These are phyloP conservation scores for Sphaerostilbella broomeana DNA, from an alignment of 2,329 filamentous ascomycete genomes.

Conservation along the genomic window DNA sequence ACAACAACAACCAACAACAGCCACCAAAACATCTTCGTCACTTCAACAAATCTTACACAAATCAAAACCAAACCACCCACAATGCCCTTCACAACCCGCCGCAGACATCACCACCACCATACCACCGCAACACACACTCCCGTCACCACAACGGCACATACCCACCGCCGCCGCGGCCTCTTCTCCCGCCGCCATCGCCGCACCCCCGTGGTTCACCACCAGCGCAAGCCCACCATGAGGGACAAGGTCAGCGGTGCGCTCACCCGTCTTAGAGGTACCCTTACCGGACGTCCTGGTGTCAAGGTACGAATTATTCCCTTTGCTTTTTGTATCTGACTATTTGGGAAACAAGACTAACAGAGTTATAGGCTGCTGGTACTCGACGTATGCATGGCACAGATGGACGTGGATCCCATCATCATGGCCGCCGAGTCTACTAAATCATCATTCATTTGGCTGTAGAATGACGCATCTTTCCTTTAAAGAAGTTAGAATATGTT, in stretches of 20 bases:
- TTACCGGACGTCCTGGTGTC: slow-evolving; percentile 62
- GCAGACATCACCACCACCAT: slow-evolving; percentile 25
- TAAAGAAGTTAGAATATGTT: too few relatives aligned
- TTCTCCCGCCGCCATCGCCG: slow-evolving; percentile 37
- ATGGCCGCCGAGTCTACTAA: slow-evolving; percentile 16
- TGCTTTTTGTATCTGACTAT: too few relatives aligned
- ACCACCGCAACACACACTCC: slow-evolving; percentile 32
- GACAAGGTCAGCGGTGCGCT: slow-evolving; percentile 75
- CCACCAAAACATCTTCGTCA: not conserved
- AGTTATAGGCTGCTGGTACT: slow-evolving; percentile 67
- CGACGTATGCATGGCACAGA: slow-evolving; percentile 70
- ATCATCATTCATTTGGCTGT: not conserved
- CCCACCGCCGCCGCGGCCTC: slow-evolving; percentile 33
- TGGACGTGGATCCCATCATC: slow-evolving; percentile 50
- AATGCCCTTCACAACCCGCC: slow-evolving; percentile 19
- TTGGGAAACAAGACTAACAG: too few relatives aligned
- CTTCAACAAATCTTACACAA: too few relatives aligned
- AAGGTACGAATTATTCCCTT: slow-evolving; percentile 46
- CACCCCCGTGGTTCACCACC: slow-evolving; percentile 52
- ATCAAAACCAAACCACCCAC: not conserved
- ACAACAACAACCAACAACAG: not conserved
- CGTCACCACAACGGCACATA: slow-evolving; percentile 30
- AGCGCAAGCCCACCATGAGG: slow-evolving; percentile 60
- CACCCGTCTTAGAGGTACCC: slow-evolving; percentile 62
- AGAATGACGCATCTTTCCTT: too few relatives aligned